A percentile compares a stretch with the other conserved stretches of the same genome.
Conservation (phyloP, 1,139 yeast species). For the Taphrina sp. region DNA sequence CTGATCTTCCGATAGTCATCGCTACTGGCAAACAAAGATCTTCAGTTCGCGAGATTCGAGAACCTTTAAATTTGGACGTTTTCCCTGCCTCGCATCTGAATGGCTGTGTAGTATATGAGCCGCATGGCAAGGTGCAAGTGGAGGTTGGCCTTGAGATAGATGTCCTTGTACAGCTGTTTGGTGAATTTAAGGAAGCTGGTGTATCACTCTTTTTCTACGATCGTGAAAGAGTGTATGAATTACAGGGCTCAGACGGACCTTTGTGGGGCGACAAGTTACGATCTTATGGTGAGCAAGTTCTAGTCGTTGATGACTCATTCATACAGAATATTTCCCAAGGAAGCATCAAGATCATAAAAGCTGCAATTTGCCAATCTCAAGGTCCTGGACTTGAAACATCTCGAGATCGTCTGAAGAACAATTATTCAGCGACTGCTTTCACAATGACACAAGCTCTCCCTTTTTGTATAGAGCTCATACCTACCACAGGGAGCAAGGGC, state of each 20-base stretch:
- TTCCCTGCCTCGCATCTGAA: conserved; percentile 35
- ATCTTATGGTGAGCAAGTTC: conserved; percentile 20
- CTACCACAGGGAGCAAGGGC: conserved; percentile 32
- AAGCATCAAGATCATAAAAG: conserved; percentile 30
- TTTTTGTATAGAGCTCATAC: conserved; percentile 34
- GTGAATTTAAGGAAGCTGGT: conserved; percentile 21
- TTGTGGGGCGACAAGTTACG: conserved; percentile 29
- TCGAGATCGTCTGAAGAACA: conserved; percentile 5
- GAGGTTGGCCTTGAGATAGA: conserved; percentile 31
- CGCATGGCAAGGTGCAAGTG: conserved; percentile 27
- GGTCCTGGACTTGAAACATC: conserved; percentile 19
- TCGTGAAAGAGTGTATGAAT: conserved; percentile 28
- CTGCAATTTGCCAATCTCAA: conserved; percentile 29
- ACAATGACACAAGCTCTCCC: conserved; percentile 33
- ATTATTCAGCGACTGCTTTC: conserved; percentile 27
- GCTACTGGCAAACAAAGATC: conserved; percentile 35
- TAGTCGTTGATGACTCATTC: conserved; percentile 17
- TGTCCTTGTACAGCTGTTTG: conserved; percentile 20
- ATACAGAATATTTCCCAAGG: conserved; percentile 27
- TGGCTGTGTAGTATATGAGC: conserved; percentile 32
- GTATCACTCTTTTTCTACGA: conserved; percentile 32
- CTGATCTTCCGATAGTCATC: conserved; percentile 32
- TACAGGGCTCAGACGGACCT: conserved; percentile 29
- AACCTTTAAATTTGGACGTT: conserved; percentile 32
- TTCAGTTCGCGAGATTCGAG: conserved; percentile 30